A percentile compares a stretch with the other conserved stretches of the same genome.
These are phyloP conservation scores for Dictyostelium intermedium DNA, from an alignment of 78 protist species.

Conservation along the genomic window DNA sequence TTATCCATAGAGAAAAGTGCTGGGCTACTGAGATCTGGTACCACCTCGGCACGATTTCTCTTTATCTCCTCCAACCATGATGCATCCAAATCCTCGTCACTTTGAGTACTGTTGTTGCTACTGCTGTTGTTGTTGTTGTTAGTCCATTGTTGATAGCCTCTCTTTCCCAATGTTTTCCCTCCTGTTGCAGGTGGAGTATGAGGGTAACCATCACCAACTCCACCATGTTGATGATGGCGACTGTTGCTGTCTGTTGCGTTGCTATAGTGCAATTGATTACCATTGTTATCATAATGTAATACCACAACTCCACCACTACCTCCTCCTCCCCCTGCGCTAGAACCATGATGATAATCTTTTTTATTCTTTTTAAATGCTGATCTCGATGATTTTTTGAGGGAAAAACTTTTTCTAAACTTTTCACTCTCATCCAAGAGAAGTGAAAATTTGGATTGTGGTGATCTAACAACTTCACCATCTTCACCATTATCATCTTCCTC, in stretches of 20 bases:
- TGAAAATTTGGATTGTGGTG: constrained; percentile 52
- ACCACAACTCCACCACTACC: neutral
- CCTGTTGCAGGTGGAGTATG: neutral
- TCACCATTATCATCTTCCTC: constrained; percentile 7
- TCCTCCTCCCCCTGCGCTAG: neutral
- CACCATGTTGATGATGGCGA: neutral
- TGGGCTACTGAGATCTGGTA: constrained; percentile 58
- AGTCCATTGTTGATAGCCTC: neutral
- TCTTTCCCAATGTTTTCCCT: neutral
- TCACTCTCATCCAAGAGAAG: constrained; percentile 48
- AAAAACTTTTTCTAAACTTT: neutral
- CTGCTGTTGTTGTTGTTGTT: neutral
- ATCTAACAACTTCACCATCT: constrained; percentile 47
- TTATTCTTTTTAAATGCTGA: neutral
- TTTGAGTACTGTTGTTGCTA: too few species aligned
- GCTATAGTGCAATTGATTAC: neutral
- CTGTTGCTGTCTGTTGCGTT: neutral
- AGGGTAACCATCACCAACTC: neutral
- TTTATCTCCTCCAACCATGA: constrained; percentile 40
- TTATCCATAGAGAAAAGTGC: neutral
- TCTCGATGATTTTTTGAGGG: neutral
- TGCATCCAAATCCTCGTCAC: constrained; percentile 25
- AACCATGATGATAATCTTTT: neutral
- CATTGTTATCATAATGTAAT: neutral
- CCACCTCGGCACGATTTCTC: constrained; percentile 24